These are phyloP conservation scores for Cryptococcus hybrid DNA, from an alignment of 1,284 basidiomycete genomes.

Conservation along the genomic window DNA sequence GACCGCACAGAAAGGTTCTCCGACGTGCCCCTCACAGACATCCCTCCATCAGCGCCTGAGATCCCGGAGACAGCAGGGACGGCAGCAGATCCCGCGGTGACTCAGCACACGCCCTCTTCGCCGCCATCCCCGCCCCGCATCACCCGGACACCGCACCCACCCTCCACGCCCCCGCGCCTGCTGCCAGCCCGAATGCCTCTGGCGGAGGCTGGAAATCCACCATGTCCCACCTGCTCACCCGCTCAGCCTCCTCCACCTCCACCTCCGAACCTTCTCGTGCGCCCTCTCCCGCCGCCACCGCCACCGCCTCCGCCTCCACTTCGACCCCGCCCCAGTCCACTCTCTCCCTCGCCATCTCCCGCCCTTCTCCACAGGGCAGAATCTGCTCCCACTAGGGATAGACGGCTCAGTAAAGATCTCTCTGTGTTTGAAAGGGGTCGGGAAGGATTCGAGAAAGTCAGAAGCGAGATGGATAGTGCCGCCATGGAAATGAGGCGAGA, in stretches of 20 bases:
- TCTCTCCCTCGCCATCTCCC: not conserved
- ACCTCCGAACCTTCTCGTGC: constrained; percentile 3
- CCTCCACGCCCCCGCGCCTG: too few species aligned
- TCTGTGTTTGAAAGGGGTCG: constrained; percentile 32
- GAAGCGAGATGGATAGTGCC: constrained; percentile 45
- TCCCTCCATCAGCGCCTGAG: not conserved
- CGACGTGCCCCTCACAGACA: constrained; percentile 16
- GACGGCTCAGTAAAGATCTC: constrained; percentile 35
- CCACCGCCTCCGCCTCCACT: constrained; percentile 5
- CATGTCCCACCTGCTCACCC: constrained; percentile 27
- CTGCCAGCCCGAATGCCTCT: constrained; percentile 21
- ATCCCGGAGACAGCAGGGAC: too few species aligned
- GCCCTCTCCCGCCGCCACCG: constrained; percentile 2
- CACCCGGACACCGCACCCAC: too few species aligned
- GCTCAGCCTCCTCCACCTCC: constrained; percentile 8
- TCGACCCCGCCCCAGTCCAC: too few species aligned
- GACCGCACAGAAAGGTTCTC: constrained; percentile 9
- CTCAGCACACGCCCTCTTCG: not conserved
- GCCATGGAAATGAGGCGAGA: constrained; percentile 53
- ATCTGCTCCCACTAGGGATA: constrained; percentile 31
- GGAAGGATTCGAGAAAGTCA: constrained; percentile 46
- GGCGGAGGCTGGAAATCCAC: constrained; percentile 35
- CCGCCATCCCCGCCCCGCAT: not conserved
- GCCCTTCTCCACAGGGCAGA: constrained; percentile 29
- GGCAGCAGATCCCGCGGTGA: not conserved